Percentiles rank a stretch among this genome's conserved stretches.
Evolutionary conservation across 306 rosid species (phyloP).

Genomic region (Chamaecrista fasciculata): DNA sequence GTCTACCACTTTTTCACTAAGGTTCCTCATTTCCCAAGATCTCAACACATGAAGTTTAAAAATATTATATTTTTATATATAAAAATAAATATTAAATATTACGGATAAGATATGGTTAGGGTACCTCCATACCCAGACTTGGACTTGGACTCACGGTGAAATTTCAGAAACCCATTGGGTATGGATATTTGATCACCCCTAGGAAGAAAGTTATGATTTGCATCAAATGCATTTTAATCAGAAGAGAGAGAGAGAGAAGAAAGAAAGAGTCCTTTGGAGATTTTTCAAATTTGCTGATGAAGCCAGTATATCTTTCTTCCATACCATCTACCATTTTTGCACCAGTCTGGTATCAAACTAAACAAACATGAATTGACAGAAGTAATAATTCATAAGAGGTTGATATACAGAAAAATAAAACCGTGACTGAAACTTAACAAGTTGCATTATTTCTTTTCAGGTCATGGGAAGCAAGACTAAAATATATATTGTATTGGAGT

Average conservation of each 20-base stretch:
- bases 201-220: too few relatives aligned
- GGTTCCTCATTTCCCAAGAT: too few relatives aligned
- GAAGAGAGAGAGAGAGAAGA: background rate
- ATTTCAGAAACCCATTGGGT: too few relatives aligned
- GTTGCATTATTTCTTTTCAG: slow-evolving; percentile 42
- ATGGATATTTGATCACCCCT: too few relatives aligned
- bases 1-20: background rate
- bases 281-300: background rate
- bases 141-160: too few relatives aligned
- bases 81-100: too few relatives aligned
- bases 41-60: too few relatives aligned
- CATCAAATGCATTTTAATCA: too few relatives aligned
- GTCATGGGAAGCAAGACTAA: slow-evolving; percentile 96
- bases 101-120: too few relatives aligned
- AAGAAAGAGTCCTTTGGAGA: background rate
- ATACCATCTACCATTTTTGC: background rate
- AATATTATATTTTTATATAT: too few relatives aligned
- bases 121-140: too few relatives aligned
- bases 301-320: background rate
- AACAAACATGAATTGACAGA: background rate
- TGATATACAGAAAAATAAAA: slow-evolving; percentile 8
- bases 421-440: background rate
- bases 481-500: slow-evolving; percentile 92
- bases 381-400: background rate
- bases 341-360: background rate